A percentile compares a stretch with the other conserved stretches of the same genome.
Evolutionary conservation across 192 early-diverging fungal species (phyloP).

Genomic region (Backusella australiensis): DNA sequence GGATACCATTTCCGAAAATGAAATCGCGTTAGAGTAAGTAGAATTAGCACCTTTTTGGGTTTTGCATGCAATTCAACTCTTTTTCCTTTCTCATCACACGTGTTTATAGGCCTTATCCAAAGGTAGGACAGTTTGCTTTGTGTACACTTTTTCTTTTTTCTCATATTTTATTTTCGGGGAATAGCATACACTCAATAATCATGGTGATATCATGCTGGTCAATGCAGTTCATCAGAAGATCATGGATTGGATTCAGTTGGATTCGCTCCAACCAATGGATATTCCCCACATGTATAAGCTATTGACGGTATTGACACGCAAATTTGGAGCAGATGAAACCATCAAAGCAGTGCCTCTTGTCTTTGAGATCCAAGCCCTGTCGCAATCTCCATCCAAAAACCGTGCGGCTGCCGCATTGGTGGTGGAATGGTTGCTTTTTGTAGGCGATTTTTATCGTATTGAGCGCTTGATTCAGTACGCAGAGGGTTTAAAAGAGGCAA

Average conservation of each 20-base stretch:
- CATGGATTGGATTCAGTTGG: slow-evolving; percentile 21
- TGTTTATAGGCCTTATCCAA: slow-evolving; percentile 7
- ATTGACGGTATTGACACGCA: slow-evolving; percentile 5
- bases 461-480: slow-evolving; percentile 7
- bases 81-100: background rate
- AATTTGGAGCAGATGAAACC: slow-evolving; percentile 22
- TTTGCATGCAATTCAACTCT: background rate
- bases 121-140: slow-evolving; percentile 1
- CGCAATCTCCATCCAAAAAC: background rate
- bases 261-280: slow-evolving; percentile 5
- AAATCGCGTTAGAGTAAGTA: slow-evolving; percentile 20
- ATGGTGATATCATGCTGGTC: slow-evolving; percentile 19
- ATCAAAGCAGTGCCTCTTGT: slow-evolving; percentile 24
- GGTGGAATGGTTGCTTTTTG: slow-evolving; percentile 18
- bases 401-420: slow-evolving; percentile 12
- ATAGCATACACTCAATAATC: slow-evolving; percentile 12
- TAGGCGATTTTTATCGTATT: slow-evolving; percentile 8
- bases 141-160: background rate
- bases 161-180: background rate
- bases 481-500: background rate
- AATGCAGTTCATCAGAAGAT: slow-evolving; percentile 18
- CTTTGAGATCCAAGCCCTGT: slow-evolving; percentile 23
- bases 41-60: background rate
- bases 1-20: slow-evolving; percentile 30
- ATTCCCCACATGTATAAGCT: slow-evolving; percentile 10